Conservation (phyloP, 768 basidiomycete genomes). For the Panaeolus cyanescens region DNA sequence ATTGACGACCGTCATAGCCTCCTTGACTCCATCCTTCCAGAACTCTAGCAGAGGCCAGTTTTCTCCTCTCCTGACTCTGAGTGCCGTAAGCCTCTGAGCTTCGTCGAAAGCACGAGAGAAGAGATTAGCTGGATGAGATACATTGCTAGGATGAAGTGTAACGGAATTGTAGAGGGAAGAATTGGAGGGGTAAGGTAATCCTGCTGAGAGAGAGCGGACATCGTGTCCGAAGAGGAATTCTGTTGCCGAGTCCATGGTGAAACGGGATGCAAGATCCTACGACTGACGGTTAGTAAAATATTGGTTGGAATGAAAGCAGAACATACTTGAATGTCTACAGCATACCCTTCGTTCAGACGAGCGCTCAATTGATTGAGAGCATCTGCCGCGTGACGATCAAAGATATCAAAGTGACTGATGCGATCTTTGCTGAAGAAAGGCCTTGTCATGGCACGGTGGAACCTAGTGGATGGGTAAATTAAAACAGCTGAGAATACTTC, state of each 20-base stretch:
- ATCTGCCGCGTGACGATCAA: slow-evolving; percentile 50
- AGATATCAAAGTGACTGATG: slow-evolving; percentile 56
- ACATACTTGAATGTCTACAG: slow-evolving; percentile 59
- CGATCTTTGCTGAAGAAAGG: slow-evolving; percentile 61
- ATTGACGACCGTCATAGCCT: slow-evolving; percentile 48
- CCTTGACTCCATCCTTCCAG: slow-evolving; percentile 45
- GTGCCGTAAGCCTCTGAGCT: slow-evolving; percentile 43
- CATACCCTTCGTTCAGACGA: slow-evolving; percentile 44
- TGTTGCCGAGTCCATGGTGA: slow-evolving; percentile 61
- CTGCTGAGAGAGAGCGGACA: slow-evolving; percentile 46
- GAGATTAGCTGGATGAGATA: slow-evolving; percentile 31
- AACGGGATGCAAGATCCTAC: slow-evolving; percentile 55
- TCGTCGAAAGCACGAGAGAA: slow-evolving; percentile 54
- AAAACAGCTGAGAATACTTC: neutral
- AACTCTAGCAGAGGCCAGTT: slow-evolving; percentile 58
- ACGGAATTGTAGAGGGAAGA: slow-evolving; percentile 19
- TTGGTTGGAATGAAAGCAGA: neutral
- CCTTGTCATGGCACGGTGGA: slow-evolving; percentile 60
- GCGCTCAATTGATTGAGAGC: slow-evolving; percentile 44
- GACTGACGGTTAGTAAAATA: neutral
- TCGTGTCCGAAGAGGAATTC: slow-evolving; percentile 58
- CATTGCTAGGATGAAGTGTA: neutral
- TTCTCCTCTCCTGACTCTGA: slow-evolving; percentile 40
- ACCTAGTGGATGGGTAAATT: slow-evolving; percentile 29
- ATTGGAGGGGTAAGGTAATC: slow-evolving; percentile 47